Percentiles rank a stretch among this genome's conserved stretches.
phyloP scores from a whole-genome alignment of 202 grass and related monocot genomes.

The Schoenoplectus triqueter region DNA sequence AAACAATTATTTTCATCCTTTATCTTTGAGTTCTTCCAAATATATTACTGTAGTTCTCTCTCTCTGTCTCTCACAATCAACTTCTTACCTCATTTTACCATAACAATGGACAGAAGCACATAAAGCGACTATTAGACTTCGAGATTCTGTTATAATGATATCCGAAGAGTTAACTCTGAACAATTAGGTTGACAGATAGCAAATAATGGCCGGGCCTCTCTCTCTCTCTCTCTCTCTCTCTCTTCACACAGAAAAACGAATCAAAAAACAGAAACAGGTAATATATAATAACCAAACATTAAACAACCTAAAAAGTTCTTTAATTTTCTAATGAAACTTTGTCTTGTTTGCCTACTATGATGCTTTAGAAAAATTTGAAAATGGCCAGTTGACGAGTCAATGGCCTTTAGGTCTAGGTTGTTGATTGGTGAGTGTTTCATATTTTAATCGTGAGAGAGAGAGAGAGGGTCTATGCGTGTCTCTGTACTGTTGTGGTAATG shows the following conservation, averaged over 20 bases:
- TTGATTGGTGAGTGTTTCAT: conserved; percentile 6
- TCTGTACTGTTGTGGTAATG: not conserved
- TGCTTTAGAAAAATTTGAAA: conserved; percentile 23
- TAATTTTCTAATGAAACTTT: conserved; percentile 37
- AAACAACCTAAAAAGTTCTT: not conserved
- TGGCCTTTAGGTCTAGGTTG: not conserved
- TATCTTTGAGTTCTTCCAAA: conserved; percentile 2
- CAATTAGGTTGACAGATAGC: conserved; percentile 12
- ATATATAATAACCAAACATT: not conserved
- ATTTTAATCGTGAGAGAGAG: not conserved
- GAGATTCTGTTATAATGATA: not conserved
- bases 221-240: not conserved
- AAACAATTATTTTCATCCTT: conserved; percentile 5
- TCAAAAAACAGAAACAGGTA: not conserved
- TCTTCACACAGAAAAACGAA: not conserved
- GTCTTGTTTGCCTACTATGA: conserved; percentile 37
- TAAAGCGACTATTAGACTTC: conserved; percentile 13
- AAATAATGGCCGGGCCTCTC: not conserved
- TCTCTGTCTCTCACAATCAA: not conserved
- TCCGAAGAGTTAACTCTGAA: not conserved
- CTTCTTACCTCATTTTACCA: conserved; percentile 23
- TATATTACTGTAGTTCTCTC: not conserved
- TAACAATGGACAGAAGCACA: not conserved
- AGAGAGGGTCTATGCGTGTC: not conserved
- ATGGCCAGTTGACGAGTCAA: conserved; percentile 38